Evolutionary conservation across 1,284 basidiomycete species (phyloP).

Genomic region (Xerocomus cyaneibrunnescens): DNA sequence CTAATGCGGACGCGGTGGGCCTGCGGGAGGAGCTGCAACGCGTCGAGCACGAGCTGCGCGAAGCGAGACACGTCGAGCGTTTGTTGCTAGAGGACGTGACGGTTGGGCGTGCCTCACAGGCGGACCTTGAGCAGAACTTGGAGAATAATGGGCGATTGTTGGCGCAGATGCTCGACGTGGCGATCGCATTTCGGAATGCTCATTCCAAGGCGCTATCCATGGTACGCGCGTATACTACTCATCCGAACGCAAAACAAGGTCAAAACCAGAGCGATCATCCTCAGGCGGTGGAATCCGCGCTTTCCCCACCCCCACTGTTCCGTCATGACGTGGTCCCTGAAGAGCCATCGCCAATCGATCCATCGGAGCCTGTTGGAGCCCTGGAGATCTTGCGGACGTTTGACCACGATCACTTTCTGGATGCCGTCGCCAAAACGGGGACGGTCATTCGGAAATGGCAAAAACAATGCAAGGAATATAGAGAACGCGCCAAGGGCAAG

Average conservation of each 20-base stretch:
- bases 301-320: constrained; percentile 44
- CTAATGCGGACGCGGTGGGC: constrained; percentile 61
- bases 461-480: constrained; percentile 92
- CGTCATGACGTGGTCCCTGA: constrained; percentile 57
- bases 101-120: constrained; percentile 58
- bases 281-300: constrained; percentile 46
- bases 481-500: constrained; percentile 90
- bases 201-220: constrained; percentile 67
- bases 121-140: constrained; percentile 62
- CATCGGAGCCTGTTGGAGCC: constrained; percentile 65
- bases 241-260: constrained; percentile 49
- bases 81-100: constrained; percentile 63
- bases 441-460: constrained; percentile 93
- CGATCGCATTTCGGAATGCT: constrained; percentile 68
- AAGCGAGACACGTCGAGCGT: constrained; percentile 59
- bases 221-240: constrained; percentile 60
- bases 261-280: constrained; percentile 25
- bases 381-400: constrained; percentile 69
- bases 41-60: constrained; percentile 64
- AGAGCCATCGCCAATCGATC: constrained; percentile 71
- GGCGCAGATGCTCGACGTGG: constrained; percentile 73
- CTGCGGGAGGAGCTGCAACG: constrained; percentile 72
- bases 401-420: constrained; percentile 82
- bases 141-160: constrained; percentile 61
- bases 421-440: constrained; percentile 77